A percentile compares a stretch with the other conserved stretches of the same genome.
These are phyloP conservation scores for Taiozyma onychis DNA, from an alignment of 1,139 yeast species.

Conservation along the genomic window DNA sequence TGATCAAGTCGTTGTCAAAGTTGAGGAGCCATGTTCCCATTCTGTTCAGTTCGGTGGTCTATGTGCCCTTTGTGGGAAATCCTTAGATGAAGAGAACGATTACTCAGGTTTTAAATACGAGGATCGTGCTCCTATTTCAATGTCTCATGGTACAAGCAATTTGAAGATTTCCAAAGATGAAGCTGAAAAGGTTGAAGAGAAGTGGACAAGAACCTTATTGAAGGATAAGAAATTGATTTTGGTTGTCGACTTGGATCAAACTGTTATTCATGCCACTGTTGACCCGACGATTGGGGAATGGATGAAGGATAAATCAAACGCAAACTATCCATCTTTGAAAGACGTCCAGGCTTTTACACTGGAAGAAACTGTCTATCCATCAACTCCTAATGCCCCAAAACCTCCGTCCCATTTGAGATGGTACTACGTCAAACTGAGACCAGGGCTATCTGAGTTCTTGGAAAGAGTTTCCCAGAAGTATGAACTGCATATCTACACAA, in stretches of 20 bases:
- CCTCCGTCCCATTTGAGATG: conserved; percentile 58
- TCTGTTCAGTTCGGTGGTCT: conserved; percentile 95
- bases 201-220: conserved; percentile 55
- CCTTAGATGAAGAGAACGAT: conserved; percentile 77
- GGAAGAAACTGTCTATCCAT: conserved; percentile 59
- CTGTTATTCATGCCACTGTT: conserved; percentile 95
- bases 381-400: conserved; percentile 50
- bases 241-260: conserved; percentile 96
- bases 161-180: conserved; percentile 79
- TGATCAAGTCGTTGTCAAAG: conserved; percentile 44
- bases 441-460: conserved; percentile 75
- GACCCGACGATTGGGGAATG: conserved; percentile 97
- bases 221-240: conserved; percentile 67
- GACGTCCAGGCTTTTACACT: conserved; percentile 75
- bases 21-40: conserved; percentile 85
- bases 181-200: conserved; percentile 77
- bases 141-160: conserved; percentile 89
- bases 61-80: conserved; percentile 89
- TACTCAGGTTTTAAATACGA: conserved; percentile 68
- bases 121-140: conserved; percentile 77
- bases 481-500: conserved; percentile 93
- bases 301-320: conserved; percentile 82
- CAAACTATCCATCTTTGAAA: conserved; percentile 77
- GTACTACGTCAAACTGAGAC: conserved; percentile 91
- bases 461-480: conserved; percentile 56